These are phyloP conservation scores for Colletotrichum sp. DNA, from an alignment of 2,329 filamentous ascomycete species.

Conservation along the genomic window DNA sequence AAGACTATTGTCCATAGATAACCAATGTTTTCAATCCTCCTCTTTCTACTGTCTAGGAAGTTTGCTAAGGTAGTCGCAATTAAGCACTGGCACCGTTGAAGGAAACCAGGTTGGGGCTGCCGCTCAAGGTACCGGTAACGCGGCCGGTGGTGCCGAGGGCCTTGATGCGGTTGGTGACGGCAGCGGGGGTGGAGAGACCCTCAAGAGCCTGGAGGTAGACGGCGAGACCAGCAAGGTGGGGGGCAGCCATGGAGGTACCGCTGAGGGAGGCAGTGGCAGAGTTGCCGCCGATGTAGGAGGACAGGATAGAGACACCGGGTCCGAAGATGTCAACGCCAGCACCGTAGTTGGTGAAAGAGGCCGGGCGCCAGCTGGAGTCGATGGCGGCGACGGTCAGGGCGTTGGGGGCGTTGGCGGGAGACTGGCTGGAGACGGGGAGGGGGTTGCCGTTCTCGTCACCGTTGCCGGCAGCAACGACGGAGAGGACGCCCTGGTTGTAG, in stretches of 20 bases:
- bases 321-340: constrained; percentile 54
- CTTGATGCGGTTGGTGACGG: constrained; percentile 45
- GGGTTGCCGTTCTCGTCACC: constrained; percentile 33
- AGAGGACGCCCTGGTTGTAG: constrained; percentile 50
- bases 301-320: constrained; percentile 50
- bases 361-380: constrained; percentile 39
- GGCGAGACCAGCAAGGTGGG: constrained; percentile 66
- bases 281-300: constrained; percentile 48
- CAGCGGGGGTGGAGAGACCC: constrained; percentile 41
- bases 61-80: not conserved
- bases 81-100: constrained; percentile 46
- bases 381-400: constrained; percentile 61
- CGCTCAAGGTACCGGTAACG: constrained; percentile 35
- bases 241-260: constrained; percentile 68
- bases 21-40: not conserved
- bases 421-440: constrained; percentile 34
- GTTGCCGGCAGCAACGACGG: constrained; percentile 63
- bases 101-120: constrained; percentile 49
- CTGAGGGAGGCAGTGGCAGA: constrained; percentile 51
- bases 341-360: constrained; percentile 58
- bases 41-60: not conserved
- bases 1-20: not conserved
- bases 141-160: constrained; percentile 43
- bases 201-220: constrained; percentile 59
- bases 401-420: constrained; percentile 51